These are phyloP conservation scores for Eucalyptus curtisii DNA, from an alignment of 345 rosid species.

Conservation along the genomic window DNA sequence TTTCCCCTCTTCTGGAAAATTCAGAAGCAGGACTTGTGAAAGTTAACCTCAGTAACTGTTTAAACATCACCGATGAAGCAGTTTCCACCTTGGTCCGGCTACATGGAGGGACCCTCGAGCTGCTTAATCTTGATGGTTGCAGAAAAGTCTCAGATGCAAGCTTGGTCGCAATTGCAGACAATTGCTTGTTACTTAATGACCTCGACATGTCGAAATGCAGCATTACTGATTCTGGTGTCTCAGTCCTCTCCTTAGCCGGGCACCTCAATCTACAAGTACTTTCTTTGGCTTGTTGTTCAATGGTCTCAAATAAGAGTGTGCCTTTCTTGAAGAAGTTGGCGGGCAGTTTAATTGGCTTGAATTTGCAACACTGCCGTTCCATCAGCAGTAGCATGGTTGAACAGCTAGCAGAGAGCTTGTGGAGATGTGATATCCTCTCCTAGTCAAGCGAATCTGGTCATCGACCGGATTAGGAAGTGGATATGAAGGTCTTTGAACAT, in stretches of 20 bases:
- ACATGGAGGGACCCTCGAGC: conserved; percentile 53
- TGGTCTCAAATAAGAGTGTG: conserved; percentile 36
- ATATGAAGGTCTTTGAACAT: not conserved
- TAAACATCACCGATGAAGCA: conserved; percentile 43
- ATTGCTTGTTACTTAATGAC: conserved; percentile 41
- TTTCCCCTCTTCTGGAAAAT: conserved; percentile 35
- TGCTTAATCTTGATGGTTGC: conserved; percentile 57
- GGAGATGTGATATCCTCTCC: conserved; percentile 69
- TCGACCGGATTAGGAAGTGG: not conserved
- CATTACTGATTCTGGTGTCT: conserved; percentile 39
- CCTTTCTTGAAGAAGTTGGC: conserved; percentile 33
- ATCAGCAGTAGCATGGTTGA: conserved; percentile 33
- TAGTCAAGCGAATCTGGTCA: not conserved
- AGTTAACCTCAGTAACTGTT: conserved; percentile 49
- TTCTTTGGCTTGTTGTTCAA: conserved; percentile 46
- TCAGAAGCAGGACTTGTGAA: conserved; percentile 46
- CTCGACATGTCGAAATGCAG: conserved; percentile 53
- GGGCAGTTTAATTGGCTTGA: conserved; percentile 43
- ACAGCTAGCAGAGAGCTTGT: conserved; percentile 33
- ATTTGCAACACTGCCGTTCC: conserved; percentile 53
- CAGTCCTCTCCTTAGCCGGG: conserved; percentile 27
- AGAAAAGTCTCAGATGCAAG: conserved; percentile 58
- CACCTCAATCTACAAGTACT: conserved; percentile 44
- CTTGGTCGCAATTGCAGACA: conserved; percentile 37
- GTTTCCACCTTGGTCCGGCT: conserved; percentile 24